Base-by-base conservation (phyloP, 805 yeast genomes). In the Nakazawaea pomicola region DNA sequence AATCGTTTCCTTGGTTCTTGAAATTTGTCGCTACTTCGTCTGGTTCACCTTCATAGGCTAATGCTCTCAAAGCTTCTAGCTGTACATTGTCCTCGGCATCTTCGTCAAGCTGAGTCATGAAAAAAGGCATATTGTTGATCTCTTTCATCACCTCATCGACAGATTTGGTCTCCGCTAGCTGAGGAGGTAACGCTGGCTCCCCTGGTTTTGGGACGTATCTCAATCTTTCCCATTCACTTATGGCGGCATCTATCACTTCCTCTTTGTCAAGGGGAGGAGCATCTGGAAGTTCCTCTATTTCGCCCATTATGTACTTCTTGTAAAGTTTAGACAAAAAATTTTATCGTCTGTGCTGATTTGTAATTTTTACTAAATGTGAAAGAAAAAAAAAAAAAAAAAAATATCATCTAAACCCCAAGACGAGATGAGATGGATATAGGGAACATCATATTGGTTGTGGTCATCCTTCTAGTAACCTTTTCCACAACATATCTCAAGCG, bases 11-110 rank as follows among this genome's bases (percentile, higher is more conserved):
- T 57, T 91, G 97, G 46, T 76, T 80, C 48, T 89, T 88, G 67
- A 90, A 93, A 55, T 89, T 90, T 18, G 76, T 70, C 4, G 97
- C 97, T 27, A 89, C 68, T 55, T 93, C 99, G 53, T 83, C 80
- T 0, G 97, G 96, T 48, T 88, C 95, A 33, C 98, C 99, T 37
- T 93, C 99, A 55, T 87, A 89, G 0, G 95, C 96, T 50, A 93
- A 67, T 4, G 96, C 91, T 55, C 82, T 83, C 43, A 93, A 69
- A 0, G 99, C 99, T 56, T 91, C 98, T 14, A 93, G 63, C 38
- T 78, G 81, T 4, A 69, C 55, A 54, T 85, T 86, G 33, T 79
- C 83, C 24, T 89, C 91, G 34, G 85, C 87, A 4, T 73, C 80
- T 12, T 85, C 89, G 50, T 84, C 88, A 14, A 88, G 63, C 50